Evolutionary conservation across 78 protist species (phyloP).

Genomic region (Anaeramoeba flamelloides): DNA sequence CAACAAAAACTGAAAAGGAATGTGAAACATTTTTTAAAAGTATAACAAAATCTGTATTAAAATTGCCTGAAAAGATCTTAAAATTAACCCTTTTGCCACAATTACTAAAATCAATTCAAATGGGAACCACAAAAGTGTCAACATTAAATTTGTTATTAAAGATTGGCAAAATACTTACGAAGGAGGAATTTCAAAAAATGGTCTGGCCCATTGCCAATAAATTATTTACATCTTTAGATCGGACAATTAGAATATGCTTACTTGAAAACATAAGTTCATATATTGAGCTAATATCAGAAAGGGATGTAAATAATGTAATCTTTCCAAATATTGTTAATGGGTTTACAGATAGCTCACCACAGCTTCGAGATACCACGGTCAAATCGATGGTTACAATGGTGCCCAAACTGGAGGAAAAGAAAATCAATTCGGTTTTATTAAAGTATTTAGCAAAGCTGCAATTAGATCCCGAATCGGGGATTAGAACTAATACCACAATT

Average conservation of each 20-base stretch:
- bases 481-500: conserved; percentile 38
- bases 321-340: conserved; percentile 9
- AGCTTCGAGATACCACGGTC: conserved; percentile 29
- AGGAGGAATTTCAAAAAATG: neutral
- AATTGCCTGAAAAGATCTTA: neutral
- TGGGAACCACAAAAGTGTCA: neutral
- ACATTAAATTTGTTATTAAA: neutral
- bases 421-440: conserved; percentile 2
- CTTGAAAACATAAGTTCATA: neutral
- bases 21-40: neutral
- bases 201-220: neutral
- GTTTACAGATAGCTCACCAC: conserved; percentile 13
- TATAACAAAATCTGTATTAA: neutral
- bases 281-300: neutral
- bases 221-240: neutral
- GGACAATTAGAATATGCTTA: neutral
- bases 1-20: neutral
- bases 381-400: conserved; percentile 21
- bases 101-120: neutral
- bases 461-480: conserved; percentile 25
- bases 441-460: conserved; percentile 20
- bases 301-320: neutral
- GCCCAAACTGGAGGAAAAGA: conserved; percentile 1
- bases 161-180: neutral
- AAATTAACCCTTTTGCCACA: neutral